Evolutionary conservation across 2,329 filamentous ascomycete genomes (phyloP).

Genomic region (Seiridium cupressi): DNA sequence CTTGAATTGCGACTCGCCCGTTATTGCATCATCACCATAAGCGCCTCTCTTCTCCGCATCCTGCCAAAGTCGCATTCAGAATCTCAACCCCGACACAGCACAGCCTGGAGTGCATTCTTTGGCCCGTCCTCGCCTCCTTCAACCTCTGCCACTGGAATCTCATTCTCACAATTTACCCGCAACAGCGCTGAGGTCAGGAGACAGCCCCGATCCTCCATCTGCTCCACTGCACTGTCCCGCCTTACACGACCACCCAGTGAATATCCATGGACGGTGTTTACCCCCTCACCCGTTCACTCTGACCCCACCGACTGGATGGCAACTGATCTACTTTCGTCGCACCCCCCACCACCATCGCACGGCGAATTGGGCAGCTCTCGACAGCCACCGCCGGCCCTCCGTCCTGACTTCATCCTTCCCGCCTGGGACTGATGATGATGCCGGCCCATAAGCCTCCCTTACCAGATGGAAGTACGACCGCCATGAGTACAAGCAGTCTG

Average conservation of each 20-base stretch:
- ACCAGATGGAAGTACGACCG: not conserved
- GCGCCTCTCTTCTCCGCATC: too few species aligned
- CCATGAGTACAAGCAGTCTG: constrained; percentile 10
- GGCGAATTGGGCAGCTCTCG: constrained; percentile 1
- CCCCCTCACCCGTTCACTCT: not conserved
- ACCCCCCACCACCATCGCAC: not conserved
- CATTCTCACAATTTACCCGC: not conserved
- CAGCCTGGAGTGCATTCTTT: too few species aligned
- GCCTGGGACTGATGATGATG: constrained; percentile 3
- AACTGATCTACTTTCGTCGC: constrained; percentile 1
- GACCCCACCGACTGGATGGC: constrained; percentile 2
- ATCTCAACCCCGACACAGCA: too few species aligned
- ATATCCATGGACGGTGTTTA: not conserved
- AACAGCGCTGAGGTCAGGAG: not conserved
- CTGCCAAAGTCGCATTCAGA: too few species aligned
- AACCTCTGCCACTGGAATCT: not conserved
- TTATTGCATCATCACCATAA: too few species aligned
- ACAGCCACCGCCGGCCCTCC: not conserved
- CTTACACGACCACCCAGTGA: not conserved
- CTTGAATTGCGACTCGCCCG: too few species aligned
- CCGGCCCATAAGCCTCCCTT: constrained; percentile 1
- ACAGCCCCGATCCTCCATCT: not conserved
- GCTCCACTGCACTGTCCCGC: not conserved
- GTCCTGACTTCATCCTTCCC: not conserved
- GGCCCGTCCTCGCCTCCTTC: not conserved